Base-by-base conservation (phyloP, 1,284 basidiomycete species). In the Malassezia furfur region DNA sequence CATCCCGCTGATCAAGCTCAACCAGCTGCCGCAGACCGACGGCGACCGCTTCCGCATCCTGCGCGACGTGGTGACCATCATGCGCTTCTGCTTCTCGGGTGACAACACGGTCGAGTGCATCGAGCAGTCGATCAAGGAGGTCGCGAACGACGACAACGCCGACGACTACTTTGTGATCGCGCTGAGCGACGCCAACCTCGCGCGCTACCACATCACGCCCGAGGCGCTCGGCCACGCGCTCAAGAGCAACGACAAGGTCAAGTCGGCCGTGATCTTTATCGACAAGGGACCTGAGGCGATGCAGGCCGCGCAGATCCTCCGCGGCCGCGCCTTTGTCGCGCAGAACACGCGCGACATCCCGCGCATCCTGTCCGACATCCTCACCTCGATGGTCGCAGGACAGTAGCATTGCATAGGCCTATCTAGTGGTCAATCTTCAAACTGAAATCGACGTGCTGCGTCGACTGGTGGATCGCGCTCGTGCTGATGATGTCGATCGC, bases 151-250 rank as follows among this genome's bases (percentile, higher is more conserved):
- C 15, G 61, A 57, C 8, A 48, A 62, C 21, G 68, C 66, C 54
- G 72, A 77, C 60, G 76, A 77, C 52, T 71, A 69, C 61, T 74
- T 77, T 61, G 74, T 77, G 48, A 70, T 77, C 54, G 75, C 67
- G 10, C 57, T 77, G 22, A 67, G 66, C 14, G 76, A 77, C 52
- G 76, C 76, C 31, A 75, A 77, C 53, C 66, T 77, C 41, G 54
- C 57, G 5, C 59, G 76, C 14, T 77, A 77, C 60, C 64, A 63
- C 35, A 77, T 77, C 62, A 69, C 68, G 1, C 48, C 62, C 12
- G 53, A 61, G 11, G 35, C 52, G 14, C 61, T 74, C 19, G 62
- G 56, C 17, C 44, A 56, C n/a, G 61, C 63, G 5, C 61, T 74
- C 31, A 53, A 61, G 5, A 48, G 55, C 5, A 62, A 65, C 47